These are phyloP conservation scores for Aspergillus puulaauensis DNA, from an alignment of 2,329 filamentous ascomycete species.

Conservation along the genomic window DNA sequence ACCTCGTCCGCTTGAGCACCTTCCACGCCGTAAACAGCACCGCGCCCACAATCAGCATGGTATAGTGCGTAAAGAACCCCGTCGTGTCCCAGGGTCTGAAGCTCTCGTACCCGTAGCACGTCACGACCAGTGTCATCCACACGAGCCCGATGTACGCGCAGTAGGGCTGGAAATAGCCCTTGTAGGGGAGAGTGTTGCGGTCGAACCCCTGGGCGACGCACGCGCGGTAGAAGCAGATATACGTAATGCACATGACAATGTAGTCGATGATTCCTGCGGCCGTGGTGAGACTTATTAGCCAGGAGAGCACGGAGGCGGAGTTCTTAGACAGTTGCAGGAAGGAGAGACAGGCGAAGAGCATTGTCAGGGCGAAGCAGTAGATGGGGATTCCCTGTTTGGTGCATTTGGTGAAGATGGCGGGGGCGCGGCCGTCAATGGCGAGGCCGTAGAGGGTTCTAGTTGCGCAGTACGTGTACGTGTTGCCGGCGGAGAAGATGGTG, in stretches of 20 bases:
- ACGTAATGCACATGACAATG: neutral
- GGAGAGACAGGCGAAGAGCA: neutral
- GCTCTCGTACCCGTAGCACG: no score
- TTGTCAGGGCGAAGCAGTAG: constrained; percentile 40
- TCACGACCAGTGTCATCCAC: no score
- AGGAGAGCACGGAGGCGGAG: neutral
- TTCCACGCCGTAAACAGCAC: no score
- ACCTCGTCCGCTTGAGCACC: no score
- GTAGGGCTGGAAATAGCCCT: neutral
- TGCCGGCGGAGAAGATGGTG: constrained; percentile 57
- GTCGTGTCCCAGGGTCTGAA: no score
- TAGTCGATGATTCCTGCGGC: neutral
- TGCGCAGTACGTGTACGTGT: constrained; percentile 56
- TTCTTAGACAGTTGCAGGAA: neutral
- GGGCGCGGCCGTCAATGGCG: constrained; percentile 54
- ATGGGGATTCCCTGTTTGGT: constrained; percentile 63
- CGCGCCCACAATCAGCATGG: no score
- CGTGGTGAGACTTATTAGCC: neutral
- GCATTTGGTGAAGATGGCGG: constrained; percentile 56
- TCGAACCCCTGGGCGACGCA: neutral
- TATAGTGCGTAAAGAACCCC: no score
- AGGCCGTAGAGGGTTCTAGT: constrained; percentile 54
- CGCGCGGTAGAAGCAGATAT: neutral
- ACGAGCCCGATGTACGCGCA: neutral
- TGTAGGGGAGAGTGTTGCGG: neutral